Evolutionary conservation across 78 protist species (phyloP).

Genomic region (Dictyostelium citrinum): DNA sequence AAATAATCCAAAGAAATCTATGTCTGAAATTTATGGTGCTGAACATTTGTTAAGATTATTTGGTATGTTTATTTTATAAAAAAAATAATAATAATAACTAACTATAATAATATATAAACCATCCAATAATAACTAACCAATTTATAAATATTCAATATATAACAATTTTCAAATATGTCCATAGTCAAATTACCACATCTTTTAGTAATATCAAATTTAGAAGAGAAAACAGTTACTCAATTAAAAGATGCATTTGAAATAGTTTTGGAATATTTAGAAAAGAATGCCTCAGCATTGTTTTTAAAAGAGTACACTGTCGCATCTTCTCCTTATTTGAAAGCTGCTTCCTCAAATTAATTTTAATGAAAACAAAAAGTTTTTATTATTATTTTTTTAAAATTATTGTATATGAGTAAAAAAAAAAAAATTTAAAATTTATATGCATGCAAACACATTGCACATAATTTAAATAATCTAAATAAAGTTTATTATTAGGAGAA

Average conservation of each 20-base stretch:
- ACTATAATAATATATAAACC: too few relatives aligned
- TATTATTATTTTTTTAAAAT: too few relatives aligned
- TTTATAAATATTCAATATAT: too few relatives aligned
- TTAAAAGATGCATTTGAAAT: slow-evolving; percentile 17
- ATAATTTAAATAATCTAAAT: too few relatives aligned
- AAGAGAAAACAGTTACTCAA: slow-evolving; percentile 7
- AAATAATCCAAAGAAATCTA: slow-evolving; percentile 13
- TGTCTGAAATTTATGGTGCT: slow-evolving; percentile 62
- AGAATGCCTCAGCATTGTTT: slow-evolving; percentile 15
- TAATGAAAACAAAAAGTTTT: too few relatives aligned
- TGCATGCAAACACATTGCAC: too few relatives aligned
- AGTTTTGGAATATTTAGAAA: slow-evolving; percentile 27
- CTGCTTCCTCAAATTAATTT: not conserved
- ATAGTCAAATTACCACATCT: slow-evolving; percentile 59
- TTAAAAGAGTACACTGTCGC: slow-evolving; percentile 28
- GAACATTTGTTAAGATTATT: slow-evolving; percentile 70
- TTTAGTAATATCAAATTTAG: slow-evolving; percentile 1
- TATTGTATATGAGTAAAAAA: too few relatives aligned
- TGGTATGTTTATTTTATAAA: slow-evolving; percentile 10
- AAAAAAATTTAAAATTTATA: too few relatives aligned
- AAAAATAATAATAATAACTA: too few relatives aligned
- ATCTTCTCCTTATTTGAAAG: slow-evolving; percentile 2
- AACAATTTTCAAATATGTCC: not conserved
- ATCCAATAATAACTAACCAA: too few relatives aligned
- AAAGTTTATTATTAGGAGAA: too few relatives aligned